Evolutionary conservation across 2,329 filamentous ascomycete species (phyloP).

Genomic region (Diplodia intermedia): DNA sequence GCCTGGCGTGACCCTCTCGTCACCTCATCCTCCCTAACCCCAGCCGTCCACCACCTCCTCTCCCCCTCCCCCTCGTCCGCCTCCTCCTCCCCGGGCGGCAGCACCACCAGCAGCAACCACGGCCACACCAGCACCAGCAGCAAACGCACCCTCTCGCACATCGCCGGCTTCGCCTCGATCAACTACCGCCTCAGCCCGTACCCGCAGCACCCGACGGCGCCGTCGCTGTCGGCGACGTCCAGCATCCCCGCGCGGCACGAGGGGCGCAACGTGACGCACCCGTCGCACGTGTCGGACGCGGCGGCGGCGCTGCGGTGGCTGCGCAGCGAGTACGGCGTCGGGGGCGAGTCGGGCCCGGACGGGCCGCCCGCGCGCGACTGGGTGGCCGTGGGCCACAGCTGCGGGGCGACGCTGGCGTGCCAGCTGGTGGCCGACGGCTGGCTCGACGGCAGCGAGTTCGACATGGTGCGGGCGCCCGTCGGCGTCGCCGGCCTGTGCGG

Average conservation of each 20-base stretch:
- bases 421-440: slow-evolving; percentile 54
- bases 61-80: slow-evolving; percentile 34
- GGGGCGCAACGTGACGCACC: slow-evolving; percentile 61
- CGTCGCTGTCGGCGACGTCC: slow-evolving; percentile 55
- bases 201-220: slow-evolving; percentile 52
- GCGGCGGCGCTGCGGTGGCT: slow-evolving; percentile 60
- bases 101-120: slow-evolving; percentile 35
- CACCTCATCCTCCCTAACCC: slow-evolving; percentile 45
- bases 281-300: slow-evolving; percentile 67
- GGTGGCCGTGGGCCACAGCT: slow-evolving; percentile 67
- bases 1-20: slow-evolving; percentile 58
- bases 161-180: slow-evolving; percentile 69
- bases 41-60: slow-evolving; percentile 49
- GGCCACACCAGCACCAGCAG: slow-evolving; percentile 36
- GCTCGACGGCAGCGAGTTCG: slow-evolving; percentile 44
- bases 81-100: slow-evolving; percentile 41
- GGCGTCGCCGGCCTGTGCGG: slow-evolving; percentile 69
- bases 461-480: slow-evolving; percentile 47
- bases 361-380: slow-evolving; percentile 13
- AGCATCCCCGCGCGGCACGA: slow-evolving; percentile 52
- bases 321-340: slow-evolving; percentile 55
- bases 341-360: slow-evolving; percentile 35
- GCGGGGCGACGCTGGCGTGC: slow-evolving; percentile 68
- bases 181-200: slow-evolving; percentile 69
- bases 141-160: slow-evolving; percentile 40